Conservation (phyloP, 139 green algal genomes). For the Axilococcus clingmanii region DNA sequence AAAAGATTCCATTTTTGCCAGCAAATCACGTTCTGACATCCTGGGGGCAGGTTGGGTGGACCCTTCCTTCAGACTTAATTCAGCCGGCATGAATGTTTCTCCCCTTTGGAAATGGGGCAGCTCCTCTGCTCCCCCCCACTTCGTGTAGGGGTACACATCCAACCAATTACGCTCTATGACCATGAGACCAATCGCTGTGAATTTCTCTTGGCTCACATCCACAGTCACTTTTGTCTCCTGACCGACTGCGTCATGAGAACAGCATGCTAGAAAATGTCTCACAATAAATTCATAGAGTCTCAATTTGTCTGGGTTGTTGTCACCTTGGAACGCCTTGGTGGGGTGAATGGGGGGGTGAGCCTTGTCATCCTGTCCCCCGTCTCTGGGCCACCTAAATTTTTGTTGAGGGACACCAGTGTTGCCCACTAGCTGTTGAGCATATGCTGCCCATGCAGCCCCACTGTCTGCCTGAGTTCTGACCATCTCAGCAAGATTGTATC, state of each 20-base stretch:
- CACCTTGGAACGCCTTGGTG: conserved; percentile 39
- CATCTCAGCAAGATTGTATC: conserved; percentile 36
- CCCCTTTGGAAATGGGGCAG: conserved; percentile 62
- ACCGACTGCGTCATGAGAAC: conserved; percentile 78
- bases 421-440: conserved; percentile 39
- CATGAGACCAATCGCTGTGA: conserved; percentile 71
- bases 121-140: conserved; percentile 70
- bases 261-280: conserved; percentile 87
- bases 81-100: conserved; percentile 64
- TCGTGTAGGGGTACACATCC: conserved; percentile 84
- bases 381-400: conserved; percentile 44
- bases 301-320: conserved; percentile 49
- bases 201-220: conserved; percentile 42
- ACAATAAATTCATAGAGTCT: conserved; percentile 92
- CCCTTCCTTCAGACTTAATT: conserved; percentile 61
- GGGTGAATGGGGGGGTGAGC: conserved; percentile 92
- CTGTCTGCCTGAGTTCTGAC: conserved; percentile 35
- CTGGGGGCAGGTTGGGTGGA: conserved; percentile 69
- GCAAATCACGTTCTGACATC: conserved; percentile 83
- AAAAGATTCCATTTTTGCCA: conserved; percentile 84
- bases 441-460: conserved; percentile 45
- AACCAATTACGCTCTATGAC: conserved; percentile 90
- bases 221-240: conserved; percentile 72
- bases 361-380: conserved; percentile 75
- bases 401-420: not conserved